Evolutionary conservation across 1,284 basidiomycete genomes (phyloP), one percentile per base, ranked within the genome.

Genomic region (Apiotrichum gamsii): DNA sequence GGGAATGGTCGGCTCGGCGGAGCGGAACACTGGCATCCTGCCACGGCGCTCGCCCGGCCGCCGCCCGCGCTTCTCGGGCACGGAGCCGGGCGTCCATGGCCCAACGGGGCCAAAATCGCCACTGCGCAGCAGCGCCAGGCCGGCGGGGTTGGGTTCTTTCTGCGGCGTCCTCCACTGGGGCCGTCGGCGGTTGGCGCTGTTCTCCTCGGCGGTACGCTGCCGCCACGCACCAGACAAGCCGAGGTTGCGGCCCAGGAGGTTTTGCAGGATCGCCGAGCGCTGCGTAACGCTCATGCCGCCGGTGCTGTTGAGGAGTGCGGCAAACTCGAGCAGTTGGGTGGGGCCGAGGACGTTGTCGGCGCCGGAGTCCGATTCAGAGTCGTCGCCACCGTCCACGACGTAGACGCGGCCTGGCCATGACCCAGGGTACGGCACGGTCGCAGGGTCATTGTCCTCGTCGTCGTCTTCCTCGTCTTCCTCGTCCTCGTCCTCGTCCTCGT

Each of bases 61-160:
- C 29, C 47, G 25, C 6, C 25, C 25, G 6, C 25, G 25, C 11
- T 28, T 6, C 25, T 28, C 25, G 25, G 25, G 25, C 25, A 6
- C 11, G 25, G 25, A 28, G n/a, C 6, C 19, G 3, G 39, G 29
- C 8, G 9, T 54, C 57, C 53, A 57, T 35, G 75, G 73, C 18
- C 74, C 72, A 28, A 84, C 75, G 43, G 80, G 75, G 6, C 93
- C 91, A 71, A 95, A 97, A 45, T 95, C 89, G 39, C 93, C 93
- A 50, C 82, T 77, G 54, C 78, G 78, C 5, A 89, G 76, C 8
- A 97, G 76, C 39, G 81, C 77, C 8, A 83, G 65, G 0, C 93
- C 93, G 10, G 75, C 77, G 34, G 80, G 67, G 65, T 87, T 79
- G 1, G 91, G 87, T 51, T 84, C 78, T 3, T 69, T 80, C 38